phyloP scores from a whole-genome alignment of 352 stramenopile species.

The Phytophthora kernoviae region DNA sequence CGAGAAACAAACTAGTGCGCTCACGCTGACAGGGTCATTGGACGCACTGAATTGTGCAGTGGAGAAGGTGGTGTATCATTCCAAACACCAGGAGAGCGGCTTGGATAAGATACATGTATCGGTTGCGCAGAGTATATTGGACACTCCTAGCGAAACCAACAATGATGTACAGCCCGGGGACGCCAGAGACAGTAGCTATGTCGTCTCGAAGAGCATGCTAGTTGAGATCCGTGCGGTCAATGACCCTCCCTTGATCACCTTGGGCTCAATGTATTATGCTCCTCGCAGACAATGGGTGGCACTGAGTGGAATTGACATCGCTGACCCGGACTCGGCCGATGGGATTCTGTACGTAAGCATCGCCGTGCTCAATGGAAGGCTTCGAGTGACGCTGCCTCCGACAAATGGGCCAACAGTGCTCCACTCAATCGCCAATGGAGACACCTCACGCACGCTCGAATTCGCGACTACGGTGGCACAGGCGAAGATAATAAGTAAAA shows the following conservation, averaged over 20 bases:
- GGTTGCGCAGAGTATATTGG: conserved; percentile 26
- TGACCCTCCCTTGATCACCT: conserved; percentile 39
- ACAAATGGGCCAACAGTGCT: conserved; percentile 11
- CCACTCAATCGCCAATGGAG: conserved; percentile 6
- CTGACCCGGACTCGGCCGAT: conserved; percentile 52
- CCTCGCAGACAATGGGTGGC: conserved; percentile 35
- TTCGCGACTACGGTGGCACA: conserved; percentile 36
- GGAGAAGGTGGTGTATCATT: conserved; percentile 54
- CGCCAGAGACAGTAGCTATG: conserved; percentile 28
- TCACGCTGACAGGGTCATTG: conserved; percentile 39
- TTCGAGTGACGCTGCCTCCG: conserved; percentile 31
- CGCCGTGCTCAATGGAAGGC: conserved; percentile 31
- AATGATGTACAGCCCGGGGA: not conserved
- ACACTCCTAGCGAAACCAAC: not conserved
- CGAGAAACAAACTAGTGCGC: not conserved
- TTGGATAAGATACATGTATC: conserved; percentile 50
- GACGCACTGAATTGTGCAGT: conserved; percentile 53
- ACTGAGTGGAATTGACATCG: conserved; percentile 27
- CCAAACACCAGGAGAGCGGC: conserved; percentile 27
- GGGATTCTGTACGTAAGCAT: conserved; percentile 50
- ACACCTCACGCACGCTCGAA: conserved; percentile 27
- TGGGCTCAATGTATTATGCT: conserved; percentile 35
- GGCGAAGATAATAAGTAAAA: conserved; percentile 26
- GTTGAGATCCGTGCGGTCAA: conserved; percentile 55
- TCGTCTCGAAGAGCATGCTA: conserved; percentile 37